These are phyloP conservation scores for Pichia sp. DNA, from an alignment of 1,139 yeast species.

Conservation along the genomic window DNA sequence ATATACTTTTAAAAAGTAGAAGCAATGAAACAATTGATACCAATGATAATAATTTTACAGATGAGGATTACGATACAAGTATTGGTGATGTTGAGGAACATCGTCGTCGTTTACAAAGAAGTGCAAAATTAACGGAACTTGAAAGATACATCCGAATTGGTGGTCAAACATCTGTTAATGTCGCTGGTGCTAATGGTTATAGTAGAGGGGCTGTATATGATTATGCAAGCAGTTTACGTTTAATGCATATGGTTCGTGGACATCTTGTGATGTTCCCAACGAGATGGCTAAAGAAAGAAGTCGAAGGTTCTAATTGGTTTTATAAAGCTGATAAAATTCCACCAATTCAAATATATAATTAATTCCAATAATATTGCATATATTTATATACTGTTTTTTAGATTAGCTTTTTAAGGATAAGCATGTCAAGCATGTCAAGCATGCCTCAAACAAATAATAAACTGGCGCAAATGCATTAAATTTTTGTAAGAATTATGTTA, in stretches of 20 bases:
- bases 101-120: conserved; percentile 17
- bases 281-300: conserved; percentile 83
- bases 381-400: too few relatives aligned
- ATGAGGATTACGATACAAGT: neutral
- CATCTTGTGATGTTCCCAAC: conserved; percentile 85
- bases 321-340: conserved; percentile 90
- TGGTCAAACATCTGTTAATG: conserved; percentile 5
- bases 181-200: conserved; percentile 8
- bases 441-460: too few relatives aligned
- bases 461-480: too few relatives aligned
- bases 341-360: conserved; percentile 92
- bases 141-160: conserved; percentile 22
- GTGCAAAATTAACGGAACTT: conserved; percentile 25
- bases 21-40: too few relatives aligned
- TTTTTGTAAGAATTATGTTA: too few relatives aligned
- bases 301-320: conserved; percentile 91
- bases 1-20: too few relatives aligned
- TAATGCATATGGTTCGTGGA: conserved; percentile 75
- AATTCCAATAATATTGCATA: conserved; percentile 7
- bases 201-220: conserved; percentile 45
- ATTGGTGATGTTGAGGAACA: conserved; percentile 11
- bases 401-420: too few relatives aligned
- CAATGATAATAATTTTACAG: neutral
- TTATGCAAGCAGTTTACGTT: conserved; percentile 67
- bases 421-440: too few relatives aligned